These are phyloP conservation scores for Penicillium sp. DNA, from an alignment of 2,329 filamentous ascomycete genomes.

Conservation along the genomic window DNA sequence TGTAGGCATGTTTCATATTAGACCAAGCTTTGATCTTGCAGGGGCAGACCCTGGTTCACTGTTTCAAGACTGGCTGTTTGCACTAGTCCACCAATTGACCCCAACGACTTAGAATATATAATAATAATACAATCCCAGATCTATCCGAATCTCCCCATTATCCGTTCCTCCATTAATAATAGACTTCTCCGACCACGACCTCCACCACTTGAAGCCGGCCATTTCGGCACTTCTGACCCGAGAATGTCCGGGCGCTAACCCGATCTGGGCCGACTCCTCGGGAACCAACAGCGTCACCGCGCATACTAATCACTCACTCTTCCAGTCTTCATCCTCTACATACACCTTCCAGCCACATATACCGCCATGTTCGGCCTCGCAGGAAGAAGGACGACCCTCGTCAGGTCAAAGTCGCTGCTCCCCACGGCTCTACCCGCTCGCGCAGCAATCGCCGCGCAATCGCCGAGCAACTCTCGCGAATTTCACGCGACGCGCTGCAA, in stretches of 20 bases:
- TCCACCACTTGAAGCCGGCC: slow-evolving; percentile 61
- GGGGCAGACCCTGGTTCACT: neutral
- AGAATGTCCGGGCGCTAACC: slow-evolving; percentile 33
- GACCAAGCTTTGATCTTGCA: slow-evolving; percentile 1
- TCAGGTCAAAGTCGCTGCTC: slow-evolving; percentile 25
- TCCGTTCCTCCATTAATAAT: too few species aligned
- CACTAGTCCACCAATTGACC: too few species aligned
- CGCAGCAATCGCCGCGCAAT: slow-evolving; percentile 14
- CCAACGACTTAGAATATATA: too few species aligned
- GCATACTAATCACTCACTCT: slow-evolving; percentile 13
- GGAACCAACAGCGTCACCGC: slow-evolving; percentile 20
- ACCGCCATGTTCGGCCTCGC: slow-evolving; percentile 22
- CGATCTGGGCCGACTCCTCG: slow-evolving; percentile 21
- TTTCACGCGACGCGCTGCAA: slow-evolving; percentile 33
- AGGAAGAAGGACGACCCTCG: slow-evolving; percentile 24
- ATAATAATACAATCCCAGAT: too few species aligned
- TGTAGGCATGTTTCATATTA: neutral
- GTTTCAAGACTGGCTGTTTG: too few species aligned
- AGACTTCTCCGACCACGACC: slow-evolving; percentile 28
- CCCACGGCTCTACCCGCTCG: slow-evolving; percentile 14
- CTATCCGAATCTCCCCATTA: too few species aligned
- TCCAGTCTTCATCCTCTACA: neutral
- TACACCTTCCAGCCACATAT: neutral
- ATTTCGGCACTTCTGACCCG: slow-evolving; percentile 40
- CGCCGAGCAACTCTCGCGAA: slow-evolving; percentile 16